Conservation (phyloP, 768 basidiomycete species). For the Leucosporidium creatinivorum region DNA sequence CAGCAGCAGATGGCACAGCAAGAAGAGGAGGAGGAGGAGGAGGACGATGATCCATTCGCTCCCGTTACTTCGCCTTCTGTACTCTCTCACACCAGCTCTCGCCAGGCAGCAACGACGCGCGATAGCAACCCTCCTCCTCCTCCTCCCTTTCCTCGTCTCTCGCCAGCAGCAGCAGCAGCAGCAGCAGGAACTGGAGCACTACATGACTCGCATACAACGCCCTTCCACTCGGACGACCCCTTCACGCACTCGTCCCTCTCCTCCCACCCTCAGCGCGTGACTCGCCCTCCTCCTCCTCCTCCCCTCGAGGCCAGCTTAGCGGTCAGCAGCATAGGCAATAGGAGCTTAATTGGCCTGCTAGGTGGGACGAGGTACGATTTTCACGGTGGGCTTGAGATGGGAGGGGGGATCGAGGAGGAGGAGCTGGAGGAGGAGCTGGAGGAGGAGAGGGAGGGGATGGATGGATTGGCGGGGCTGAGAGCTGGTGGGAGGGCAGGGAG, state of each 20-base stretch:
- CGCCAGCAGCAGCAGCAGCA: neutral
- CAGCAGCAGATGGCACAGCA: neutral
- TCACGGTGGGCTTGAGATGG: neutral
- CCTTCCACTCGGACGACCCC: neutral
- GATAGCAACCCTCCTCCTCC: too few relatives aligned
- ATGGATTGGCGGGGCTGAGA: neutral
- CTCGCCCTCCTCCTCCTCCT: too few relatives aligned
- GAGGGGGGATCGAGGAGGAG: neutral
- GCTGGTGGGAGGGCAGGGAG: neutral
- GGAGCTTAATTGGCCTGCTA: slow-evolving; percentile 25
- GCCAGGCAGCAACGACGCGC: too few relatives aligned
- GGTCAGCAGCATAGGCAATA: slow-evolving; percentile 13
- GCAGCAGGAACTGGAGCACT: neutral
- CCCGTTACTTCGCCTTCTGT: too few relatives aligned
- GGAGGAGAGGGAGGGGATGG: neutral
- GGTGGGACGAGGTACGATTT: slow-evolving; percentile 25
- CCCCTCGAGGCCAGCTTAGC: neutral
- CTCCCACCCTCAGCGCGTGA: neutral
- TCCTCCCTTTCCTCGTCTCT: neutral
- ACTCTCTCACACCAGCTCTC: too few relatives aligned
- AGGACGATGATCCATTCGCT: too few relatives aligned
- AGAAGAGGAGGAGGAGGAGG: too few relatives aligned
- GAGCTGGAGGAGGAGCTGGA: neutral
- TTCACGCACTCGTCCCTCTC: neutral
- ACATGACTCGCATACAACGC: neutral